phyloP scores from a whole-genome alignment of 2,329 filamentous ascomycete genomes.

The Penicillium palitans region DNA sequence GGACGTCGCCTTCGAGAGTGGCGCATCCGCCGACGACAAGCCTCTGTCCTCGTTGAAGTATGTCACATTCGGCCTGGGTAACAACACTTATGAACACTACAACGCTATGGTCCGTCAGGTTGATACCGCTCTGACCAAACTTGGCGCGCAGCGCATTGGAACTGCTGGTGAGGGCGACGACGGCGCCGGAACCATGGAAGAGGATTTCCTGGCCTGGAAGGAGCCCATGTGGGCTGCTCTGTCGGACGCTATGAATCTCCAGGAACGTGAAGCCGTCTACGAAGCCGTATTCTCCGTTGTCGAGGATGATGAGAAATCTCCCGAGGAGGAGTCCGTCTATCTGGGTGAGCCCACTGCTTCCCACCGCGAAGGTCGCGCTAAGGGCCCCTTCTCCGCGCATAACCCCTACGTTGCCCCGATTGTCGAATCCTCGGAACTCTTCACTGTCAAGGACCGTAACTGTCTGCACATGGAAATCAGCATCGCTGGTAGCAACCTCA shows the following conservation, averaged over 20 bases:
- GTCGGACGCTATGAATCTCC: slow-evolving; percentile 76
- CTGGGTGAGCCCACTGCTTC: slow-evolving; percentile 95
- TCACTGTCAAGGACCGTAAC: slow-evolving; percentile 85
- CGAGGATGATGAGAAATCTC: slow-evolving; percentile 70
- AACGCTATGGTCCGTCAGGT: slow-evolving; percentile 97
- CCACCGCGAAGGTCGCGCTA: slow-evolving; percentile 80
- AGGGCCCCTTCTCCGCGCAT: slow-evolving; percentile 92
- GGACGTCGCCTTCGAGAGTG: slow-evolving; percentile 76
- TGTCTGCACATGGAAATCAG: slow-evolving; percentile 96
- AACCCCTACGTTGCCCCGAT: slow-evolving; percentile 97
- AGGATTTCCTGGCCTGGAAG: slow-evolving; percentile 98
- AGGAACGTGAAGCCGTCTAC: slow-evolving; percentile 95
- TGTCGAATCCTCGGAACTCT: slow-evolving; percentile 84
- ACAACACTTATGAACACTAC: slow-evolving; percentile 99
- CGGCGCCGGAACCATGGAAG: slow-evolving; percentile 98
- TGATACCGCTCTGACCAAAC: slow-evolving; percentile 73
- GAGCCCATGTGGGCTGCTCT: slow-evolving; percentile 96
- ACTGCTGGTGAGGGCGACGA: slow-evolving; percentile 93
- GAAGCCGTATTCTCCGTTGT: slow-evolving; percentile 86
- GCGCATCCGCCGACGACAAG: slow-evolving; percentile 61
- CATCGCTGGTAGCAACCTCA: slow-evolving; percentile 82
- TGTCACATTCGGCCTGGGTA: slow-evolving; percentile 92
- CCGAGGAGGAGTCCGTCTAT: slow-evolving; percentile 80
- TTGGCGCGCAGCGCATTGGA: slow-evolving; percentile 82
- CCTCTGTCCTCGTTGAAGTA: slow-evolving; percentile 84